Conservation (phyloP, 2,329 filamentous ascomycete species). For the Juglanconis juglandina region DNA sequence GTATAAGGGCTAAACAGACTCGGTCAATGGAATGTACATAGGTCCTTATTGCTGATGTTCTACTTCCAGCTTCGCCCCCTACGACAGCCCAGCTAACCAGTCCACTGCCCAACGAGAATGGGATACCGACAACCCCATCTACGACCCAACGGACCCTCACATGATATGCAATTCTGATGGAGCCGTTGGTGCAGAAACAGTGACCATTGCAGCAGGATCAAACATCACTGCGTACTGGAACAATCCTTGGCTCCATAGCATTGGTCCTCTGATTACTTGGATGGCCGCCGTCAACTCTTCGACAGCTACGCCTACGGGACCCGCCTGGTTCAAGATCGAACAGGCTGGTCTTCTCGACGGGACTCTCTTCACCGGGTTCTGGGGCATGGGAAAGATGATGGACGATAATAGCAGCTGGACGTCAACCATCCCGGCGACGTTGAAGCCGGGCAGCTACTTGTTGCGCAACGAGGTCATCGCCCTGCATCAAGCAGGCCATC, state of each 20-base stretch:
- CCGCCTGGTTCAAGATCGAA: slow-evolving; percentile 64
- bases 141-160: background rate
- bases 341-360: slow-evolving; percentile 49
- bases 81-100: background rate
- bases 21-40: background rate
- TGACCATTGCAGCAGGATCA: slow-evolving; percentile 33
- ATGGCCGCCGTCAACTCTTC: slow-evolving; percentile 57
- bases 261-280: slow-evolving; percentile 60
- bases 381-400: slow-evolving; percentile 50
- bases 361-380: slow-evolving; percentile 38
- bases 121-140: background rate
- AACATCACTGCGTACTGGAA: slow-evolving; percentile 36
- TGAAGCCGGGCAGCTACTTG: slow-evolving; percentile 38
- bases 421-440: slow-evolving; percentile 38
- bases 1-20: too few species aligned
- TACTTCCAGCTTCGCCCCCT: background rate
- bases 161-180: slow-evolving; percentile 18
- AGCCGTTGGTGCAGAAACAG: slow-evolving; percentile 27
- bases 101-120: background rate
- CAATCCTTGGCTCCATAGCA: slow-evolving; percentile 35
- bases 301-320: slow-evolving; percentile 46
- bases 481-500: slow-evolving; percentile 31
- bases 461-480: slow-evolving; percentile 48
- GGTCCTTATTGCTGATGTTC: background rate
- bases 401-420: slow-evolving; percentile 41